phyloP scores from a whole-genome alignment of 495 filamentous ascomycete genomes.

The Penicillium samsonianum region DNA sequence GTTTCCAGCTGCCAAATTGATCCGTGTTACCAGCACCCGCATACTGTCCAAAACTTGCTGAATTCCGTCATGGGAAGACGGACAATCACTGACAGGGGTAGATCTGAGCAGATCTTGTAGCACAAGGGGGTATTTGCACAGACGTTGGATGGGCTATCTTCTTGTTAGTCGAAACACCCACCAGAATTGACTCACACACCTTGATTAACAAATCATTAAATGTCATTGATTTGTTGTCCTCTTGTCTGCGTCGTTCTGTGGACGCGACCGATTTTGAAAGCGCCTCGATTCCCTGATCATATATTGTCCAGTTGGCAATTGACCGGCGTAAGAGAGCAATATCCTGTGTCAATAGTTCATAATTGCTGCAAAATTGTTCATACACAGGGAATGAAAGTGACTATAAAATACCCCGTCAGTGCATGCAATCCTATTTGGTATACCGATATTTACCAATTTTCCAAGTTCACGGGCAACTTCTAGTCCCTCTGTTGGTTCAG shows the following conservation, averaged over 20 bases:
- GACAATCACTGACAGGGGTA: constrained; percentile 82
- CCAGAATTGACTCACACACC: constrained; percentile 45
- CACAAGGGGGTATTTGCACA: constrained; percentile 90
- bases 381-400: constrained; percentile 81
- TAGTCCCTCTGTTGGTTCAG: constrained; percentile 70
- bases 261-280: constrained; percentile 75
- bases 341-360: constrained; percentile 78
- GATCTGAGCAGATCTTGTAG: constrained; percentile 78
- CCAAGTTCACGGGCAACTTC: constrained; percentile 78
- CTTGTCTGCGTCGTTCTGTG: constrained; percentile 60
- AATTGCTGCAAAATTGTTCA: constrained; percentile 84
- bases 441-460: constrained; percentile 57
- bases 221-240: constrained; percentile 71
- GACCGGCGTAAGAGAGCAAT: constrained; percentile 66
- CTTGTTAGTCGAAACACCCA: constrained; percentile 14
- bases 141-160: constrained; percentile 81
- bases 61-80: constrained; percentile 74
- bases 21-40: constrained; percentile 67
- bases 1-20: constrained; percentile 70
- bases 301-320: constrained; percentile 74
- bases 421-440: background rate
- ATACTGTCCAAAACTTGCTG: constrained; percentile 71
- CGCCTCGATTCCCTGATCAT: constrained; percentile 86
- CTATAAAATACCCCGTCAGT: constrained; percentile 41
- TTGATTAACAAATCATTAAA: constrained; percentile 90